A percentile compares a stretch with the other conserved stretches of the same genome.
These are phyloP conservation scores for Malassezia nana DNA, from an alignment of 1,284 basidiomycete species.

Conservation along the genomic window DNA sequence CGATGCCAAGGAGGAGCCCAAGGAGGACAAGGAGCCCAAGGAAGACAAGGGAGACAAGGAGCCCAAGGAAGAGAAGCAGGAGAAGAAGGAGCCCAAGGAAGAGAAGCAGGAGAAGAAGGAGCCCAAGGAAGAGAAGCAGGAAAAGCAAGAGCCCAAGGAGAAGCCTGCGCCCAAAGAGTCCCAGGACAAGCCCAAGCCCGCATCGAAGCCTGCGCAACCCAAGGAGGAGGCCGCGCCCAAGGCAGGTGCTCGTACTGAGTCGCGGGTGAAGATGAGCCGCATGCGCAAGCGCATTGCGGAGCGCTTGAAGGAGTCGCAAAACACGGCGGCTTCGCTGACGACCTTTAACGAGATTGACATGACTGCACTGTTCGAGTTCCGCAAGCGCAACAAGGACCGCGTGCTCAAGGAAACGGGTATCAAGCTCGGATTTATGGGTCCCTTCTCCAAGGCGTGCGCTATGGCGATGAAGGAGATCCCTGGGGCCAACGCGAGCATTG, in stretches of 20 bases:
- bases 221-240: conserved; percentile 21
- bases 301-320: conserved; percentile 95
- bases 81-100: conserved; percentile 39
- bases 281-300: conserved; percentile 96
- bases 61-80: conserved; percentile 48
- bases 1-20: conserved; percentile 48
- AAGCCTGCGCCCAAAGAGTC: conserved; percentile 22
- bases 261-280: conserved; percentile 57
- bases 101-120: conserved; percentile 49
- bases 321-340: conserved; percentile 88
- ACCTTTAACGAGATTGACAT: conserved; percentile 99
- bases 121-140: conserved; percentile 47
- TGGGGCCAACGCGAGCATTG: conserved; percentile 86
- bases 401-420: conserved; percentile 85
- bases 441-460: conserved; percentile 77
- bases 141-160: conserved; percentile 29
- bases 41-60: conserved; percentile 45
- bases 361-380: conserved; percentile 86
- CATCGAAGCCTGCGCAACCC: conserved; percentile 30
- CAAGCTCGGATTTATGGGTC: conserved; percentile 97
- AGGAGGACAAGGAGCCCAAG: conserved; percentile 48
- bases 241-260: conserved; percentile 61
- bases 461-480: conserved; percentile 87
- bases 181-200: conserved; percentile 15
- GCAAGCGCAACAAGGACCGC: conserved; percentile 87